Evolutionary conservation across 2,329 filamentous ascomycete genomes (phyloP), one percentile per base, ranked within the genome.

Genomic region (Diatrype stigma): DNA sequence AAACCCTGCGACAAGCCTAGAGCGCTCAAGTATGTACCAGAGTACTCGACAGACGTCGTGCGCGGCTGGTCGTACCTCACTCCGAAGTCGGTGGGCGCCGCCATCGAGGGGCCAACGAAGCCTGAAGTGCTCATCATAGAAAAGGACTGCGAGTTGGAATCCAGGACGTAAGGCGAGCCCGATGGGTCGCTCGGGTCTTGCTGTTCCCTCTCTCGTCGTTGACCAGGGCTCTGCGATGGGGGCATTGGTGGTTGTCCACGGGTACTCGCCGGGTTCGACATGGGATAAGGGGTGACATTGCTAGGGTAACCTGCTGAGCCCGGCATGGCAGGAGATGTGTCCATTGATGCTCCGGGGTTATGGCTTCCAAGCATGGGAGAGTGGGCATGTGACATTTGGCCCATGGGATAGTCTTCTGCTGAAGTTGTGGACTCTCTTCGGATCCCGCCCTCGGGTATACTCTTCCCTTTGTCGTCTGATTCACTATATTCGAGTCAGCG

Each of bases 381-480:
- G n/a, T 50, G 45, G 21, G 45, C 35, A 11, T 53, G 50, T 40
- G 48, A 28, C 23, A 59, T 28, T 28, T 51, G 57, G 48, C 23
- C 44, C 49, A 55, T 42, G 37, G 48, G 37, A 23, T 45, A 23
- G 19, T 55, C 55, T 32, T 60, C 62, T 8, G 61, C 59, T 5
- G 62, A 57, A 19, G 56, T 51, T 28, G 58, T 56, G 35, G 68
- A 65, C 11, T 58, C 52, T 11, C 59, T 63, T 17, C 65, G 63
- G 49, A 63, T 65, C 6, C 54, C 54, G 42, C 57, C 61, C 8
- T 56, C 56, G 19, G 60, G 53, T 16, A 58, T 57, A 26, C 57
- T 54, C 47, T 55, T 63, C 8, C 64, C 71, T 19, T 67, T 70
- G 48, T 76, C 73, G 57, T 76, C 74, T 50, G 73, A 70, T 49